Percentiles rank a stretch among this genome's conserved stretches.
Evolutionary conservation across 1,284 basidiomycete genomes (phyloP).

Genomic region (Ceratobasidium sp.): DNA sequence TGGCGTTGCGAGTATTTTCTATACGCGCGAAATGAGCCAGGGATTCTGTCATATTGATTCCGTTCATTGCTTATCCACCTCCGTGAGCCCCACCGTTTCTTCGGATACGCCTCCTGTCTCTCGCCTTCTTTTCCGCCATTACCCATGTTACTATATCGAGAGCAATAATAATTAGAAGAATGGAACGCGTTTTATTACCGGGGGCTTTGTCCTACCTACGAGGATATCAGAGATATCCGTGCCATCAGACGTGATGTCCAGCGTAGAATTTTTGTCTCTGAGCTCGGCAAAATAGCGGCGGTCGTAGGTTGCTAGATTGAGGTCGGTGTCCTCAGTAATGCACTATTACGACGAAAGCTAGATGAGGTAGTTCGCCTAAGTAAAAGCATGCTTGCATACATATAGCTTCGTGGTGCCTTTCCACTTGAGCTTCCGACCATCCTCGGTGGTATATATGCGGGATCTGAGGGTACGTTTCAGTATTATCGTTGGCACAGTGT

Average conservation of each 20-base stretch:
- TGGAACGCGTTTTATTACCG: too few species aligned
- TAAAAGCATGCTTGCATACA: too few species aligned
- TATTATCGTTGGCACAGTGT: not conserved
- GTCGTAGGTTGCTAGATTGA: slow-evolving; percentile 30
- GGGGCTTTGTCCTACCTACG: slow-evolving; percentile 1
- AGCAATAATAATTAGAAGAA: too few species aligned
- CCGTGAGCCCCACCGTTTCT: not conserved
- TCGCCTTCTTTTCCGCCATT: slow-evolving; percentile 23
- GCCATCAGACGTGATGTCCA: slow-evolving; percentile 6
- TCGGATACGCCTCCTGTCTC: slow-evolving; percentile 2
- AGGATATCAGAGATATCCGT: slow-evolving; percentile 2
- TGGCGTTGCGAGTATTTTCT: too few species aligned
- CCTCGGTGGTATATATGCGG: slow-evolving; percentile 5
- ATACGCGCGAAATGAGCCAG: too few species aligned
- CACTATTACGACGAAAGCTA: too few species aligned
- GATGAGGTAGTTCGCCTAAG: too few species aligned
- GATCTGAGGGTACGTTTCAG: not conserved
- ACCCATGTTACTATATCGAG: slow-evolving; percentile 19
- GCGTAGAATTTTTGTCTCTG: slow-evolving; percentile 4
- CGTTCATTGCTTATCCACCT: too few species aligned
- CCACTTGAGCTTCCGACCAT: slow-evolving; percentile 20
- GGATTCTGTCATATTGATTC: too few species aligned
- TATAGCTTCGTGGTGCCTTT: not conserved
- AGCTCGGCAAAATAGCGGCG: not conserved
- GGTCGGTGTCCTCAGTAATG: not conserved